Base-by-base conservation (phyloP, 108 stramenopile species). In the Pseudonitzschia delicatissima region DNA sequence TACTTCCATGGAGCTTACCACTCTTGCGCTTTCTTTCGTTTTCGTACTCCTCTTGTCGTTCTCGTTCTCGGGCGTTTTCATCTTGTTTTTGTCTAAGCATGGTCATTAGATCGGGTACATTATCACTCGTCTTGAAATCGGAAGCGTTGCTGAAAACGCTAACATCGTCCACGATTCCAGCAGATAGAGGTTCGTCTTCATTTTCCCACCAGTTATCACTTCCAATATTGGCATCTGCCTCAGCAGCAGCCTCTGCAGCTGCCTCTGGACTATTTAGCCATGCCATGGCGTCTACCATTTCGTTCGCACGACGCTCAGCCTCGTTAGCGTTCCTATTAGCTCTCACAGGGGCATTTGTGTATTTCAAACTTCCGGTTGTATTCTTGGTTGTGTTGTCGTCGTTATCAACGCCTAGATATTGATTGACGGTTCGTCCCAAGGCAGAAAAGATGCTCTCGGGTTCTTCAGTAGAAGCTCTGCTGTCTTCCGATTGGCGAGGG, bases 171-270 rank as follows among this genome's bases (percentile, higher is more conserved):
- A 31, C 57, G 15, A 26, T 27, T 9, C 62, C n/a, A 31, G 35
- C 60, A 45, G 45, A 45, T 3, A 17, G 18, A 17, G 45, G 5
- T 31, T 53, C 26, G 12, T 67, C 60, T 20, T 67, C 73, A 33
- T 62, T 51, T 25, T 74, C 73, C 73, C 73, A 74, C 73, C 73
- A 74, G 49, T 74, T 74, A 26, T 61, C 73, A 26, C 55, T 52
- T 15, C 59, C 73, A 1, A 55, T 49, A 8, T 57, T 45, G 5
- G 48, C 64, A 13, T 37, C 23, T 7, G 64, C n/a, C 4, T 61
- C 61, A 7, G 58, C 49, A 18, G 29, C 50, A 37, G 59, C 26
- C 20, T 28, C 65, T 3, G 59, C 60, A 3, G 73, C 45, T 17
- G 44, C 50, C 17, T 50, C 69, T n/a, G 64, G 32, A 28, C 9